Percentiles rank a stretch among this genome's conserved stretches.
These are phyloP conservation scores for Lycium ferocissimum DNA, from an alignment of 257 asterid genomes.

Conservation along the genomic window DNA sequence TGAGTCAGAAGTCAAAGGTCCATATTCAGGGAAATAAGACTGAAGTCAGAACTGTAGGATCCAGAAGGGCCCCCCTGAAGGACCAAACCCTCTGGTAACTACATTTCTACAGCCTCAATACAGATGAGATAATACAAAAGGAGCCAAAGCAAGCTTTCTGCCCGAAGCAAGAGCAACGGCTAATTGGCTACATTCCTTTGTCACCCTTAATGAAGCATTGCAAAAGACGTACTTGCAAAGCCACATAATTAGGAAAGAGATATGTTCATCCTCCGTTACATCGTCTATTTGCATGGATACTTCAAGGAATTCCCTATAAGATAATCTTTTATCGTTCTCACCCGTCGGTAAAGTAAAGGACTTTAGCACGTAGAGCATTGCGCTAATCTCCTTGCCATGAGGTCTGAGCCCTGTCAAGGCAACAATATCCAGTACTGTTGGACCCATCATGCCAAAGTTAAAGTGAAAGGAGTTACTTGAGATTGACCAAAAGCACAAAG, in stretches of 20 bases:
- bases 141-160: conserved; percentile 25
- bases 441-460: conserved; percentile 16
- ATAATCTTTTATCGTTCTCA: neutral
- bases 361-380: neutral
- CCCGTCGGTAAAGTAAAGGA: neutral
- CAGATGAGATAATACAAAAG: conserved; percentile 25
- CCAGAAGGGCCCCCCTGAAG: neutral
- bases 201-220: neutral
- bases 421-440: conserved; percentile 20
- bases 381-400: neutral
- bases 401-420: conserved; percentile 19
- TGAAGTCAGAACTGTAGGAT: conserved; percentile 24
- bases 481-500: conserved; percentile 15
- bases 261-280: conserved; percentile 1
- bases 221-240: neutral
- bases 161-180: conserved; percentile 23
- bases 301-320: neutral
- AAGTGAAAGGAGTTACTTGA: conserved; percentile 23
- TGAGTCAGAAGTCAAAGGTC: neutral
- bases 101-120: neutral
- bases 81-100: neutral
- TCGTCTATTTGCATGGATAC: neutral
- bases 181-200: neutral
- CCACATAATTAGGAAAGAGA: conserved; percentile 20
- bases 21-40: conserved; percentile 1